Conservation (phyloP, 225 moss, liverwort and hornwort species). For the Marchantia paleacea region DNA sequence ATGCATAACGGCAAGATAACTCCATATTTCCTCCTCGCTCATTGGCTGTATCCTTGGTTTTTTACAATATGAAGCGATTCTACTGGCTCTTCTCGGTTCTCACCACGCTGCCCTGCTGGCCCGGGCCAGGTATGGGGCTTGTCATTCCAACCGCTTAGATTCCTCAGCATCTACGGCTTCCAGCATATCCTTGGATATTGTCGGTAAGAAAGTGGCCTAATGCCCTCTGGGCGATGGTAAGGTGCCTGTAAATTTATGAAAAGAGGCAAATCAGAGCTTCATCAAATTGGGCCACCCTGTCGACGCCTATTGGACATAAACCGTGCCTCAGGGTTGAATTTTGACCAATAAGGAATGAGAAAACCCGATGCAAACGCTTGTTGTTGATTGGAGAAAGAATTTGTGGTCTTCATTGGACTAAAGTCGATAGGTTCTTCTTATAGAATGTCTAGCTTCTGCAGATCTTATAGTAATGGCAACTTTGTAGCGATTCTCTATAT, state of each 20-base stretch:
- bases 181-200: slow-evolving; percentile 6
- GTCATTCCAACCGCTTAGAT: not conserved
- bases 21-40: not conserved
- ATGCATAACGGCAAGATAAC: not conserved
- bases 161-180: not conserved
- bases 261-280: not conserved
- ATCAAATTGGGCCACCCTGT: not conserved
- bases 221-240: not conserved
- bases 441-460: not conserved
- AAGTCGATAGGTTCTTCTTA: not conserved
- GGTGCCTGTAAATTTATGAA: not conserved
- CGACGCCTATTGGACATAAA: not conserved
- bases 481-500: not conserved
- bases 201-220: not conserved
- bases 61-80: not conserved
- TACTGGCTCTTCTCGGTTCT: not conserved
- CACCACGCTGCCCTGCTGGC: not conserved
- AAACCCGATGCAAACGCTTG: not conserved
- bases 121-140: not conserved
- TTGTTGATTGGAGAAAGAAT: not conserved
- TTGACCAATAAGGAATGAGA: not conserved
- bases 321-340: not conserved
- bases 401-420: not conserved
- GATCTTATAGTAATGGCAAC: not conserved
- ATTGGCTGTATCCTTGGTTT: not conserved